Evolutionary conservation across 345 rosid species (phyloP).

Genomic region (Lepidium sativum): DNA sequence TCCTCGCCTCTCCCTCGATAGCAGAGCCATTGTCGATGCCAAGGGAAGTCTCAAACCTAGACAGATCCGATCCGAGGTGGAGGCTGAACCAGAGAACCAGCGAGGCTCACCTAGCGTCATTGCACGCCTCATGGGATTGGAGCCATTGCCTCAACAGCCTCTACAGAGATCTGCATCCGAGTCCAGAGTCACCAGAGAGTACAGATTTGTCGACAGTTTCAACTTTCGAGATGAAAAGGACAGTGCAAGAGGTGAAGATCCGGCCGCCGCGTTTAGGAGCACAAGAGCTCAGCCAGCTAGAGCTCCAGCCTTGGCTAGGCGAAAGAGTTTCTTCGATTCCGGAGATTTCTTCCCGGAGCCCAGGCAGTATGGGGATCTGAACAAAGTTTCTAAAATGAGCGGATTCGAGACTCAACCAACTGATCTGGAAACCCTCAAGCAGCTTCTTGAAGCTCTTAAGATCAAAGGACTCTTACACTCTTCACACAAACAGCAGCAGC

Average conservation of each 20-base stretch:
- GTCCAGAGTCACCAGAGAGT: constrained; percentile 64
- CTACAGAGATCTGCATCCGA: constrained; percentile 95
- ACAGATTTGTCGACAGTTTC: constrained; percentile 44
- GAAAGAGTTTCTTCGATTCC: constrained; percentile 60
- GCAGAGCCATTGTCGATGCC: constrained; percentile 81
- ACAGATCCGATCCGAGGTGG: constrained; percentile 40
- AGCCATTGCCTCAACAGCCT: constrained; percentile 52
- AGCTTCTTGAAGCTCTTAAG: constrained; percentile 76
- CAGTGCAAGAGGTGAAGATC: constrained; percentile 19
- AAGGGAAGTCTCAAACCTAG: constrained; percentile 81
- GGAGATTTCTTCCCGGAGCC: constrained; percentile 85
- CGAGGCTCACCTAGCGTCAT: constrained; percentile 80
- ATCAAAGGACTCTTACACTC: constrained; percentile 91
- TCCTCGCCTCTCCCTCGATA: constrained; percentile 95
- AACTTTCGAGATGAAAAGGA: constrained; percentile 31
- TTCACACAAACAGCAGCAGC: constrained; percentile 17
- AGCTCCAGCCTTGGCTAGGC: constrained; percentile 26
- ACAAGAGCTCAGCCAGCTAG: constrained; percentile 38
- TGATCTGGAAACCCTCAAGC: constrained; percentile 85
- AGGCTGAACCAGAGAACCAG: constrained; percentile 24
- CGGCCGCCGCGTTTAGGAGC: constrained; percentile 23
- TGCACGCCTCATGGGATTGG: constrained; percentile 93
- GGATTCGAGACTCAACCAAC: constrained; percentile 65
- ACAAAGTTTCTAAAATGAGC: constrained; percentile 51
- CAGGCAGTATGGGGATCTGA: constrained; percentile 29